Percentiles rank a stretch among this genome's conserved stretches.
These are phyloP conservation scores for Boletellus deceptivus DNA, from an alignment of 1,284 basidiomycete genomes.

Conservation along the genomic window DNA sequence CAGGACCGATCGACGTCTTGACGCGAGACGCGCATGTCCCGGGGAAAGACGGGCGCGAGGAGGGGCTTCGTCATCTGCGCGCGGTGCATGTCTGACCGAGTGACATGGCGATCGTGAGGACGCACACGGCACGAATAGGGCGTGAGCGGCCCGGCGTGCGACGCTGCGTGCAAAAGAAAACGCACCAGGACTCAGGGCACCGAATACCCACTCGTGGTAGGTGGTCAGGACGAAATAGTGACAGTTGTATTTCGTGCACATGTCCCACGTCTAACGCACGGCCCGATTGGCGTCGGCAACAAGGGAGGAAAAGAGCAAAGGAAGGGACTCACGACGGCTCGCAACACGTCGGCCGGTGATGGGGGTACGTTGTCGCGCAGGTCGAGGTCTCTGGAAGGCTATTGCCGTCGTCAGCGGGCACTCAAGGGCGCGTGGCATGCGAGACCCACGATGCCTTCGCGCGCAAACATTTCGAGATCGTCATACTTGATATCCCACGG, in stretches of 20 bases:
- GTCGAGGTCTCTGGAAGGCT: conserved; percentile 9
- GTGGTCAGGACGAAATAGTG: conserved; percentile 17
- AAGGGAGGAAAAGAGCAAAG: too few species aligned
- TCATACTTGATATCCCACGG: conserved; percentile 7
- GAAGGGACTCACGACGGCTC: conserved; percentile 10
- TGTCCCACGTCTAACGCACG: conserved; percentile 9
- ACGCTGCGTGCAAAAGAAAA: not conserved
- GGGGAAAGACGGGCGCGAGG: conserved; percentile 7
- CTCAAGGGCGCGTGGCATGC: not conserved
- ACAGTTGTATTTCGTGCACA: conserved; percentile 9
- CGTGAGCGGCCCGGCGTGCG: too few species aligned
- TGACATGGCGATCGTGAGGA: too few species aligned
- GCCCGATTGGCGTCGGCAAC: too few species aligned
- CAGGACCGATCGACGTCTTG: not conserved
- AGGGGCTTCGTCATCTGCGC: conserved; percentile 10
- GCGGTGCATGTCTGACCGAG: conserved; percentile 4
- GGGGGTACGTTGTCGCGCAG: not conserved
- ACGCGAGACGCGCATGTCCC: not conserved
- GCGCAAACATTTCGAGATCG: conserved; percentile 11
- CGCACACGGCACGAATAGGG: too few species aligned
- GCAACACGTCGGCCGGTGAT: conserved; percentile 5
- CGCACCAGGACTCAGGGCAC: conserved; percentile 9
- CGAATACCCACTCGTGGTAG: conserved; percentile 17
- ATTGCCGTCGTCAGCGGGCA: not conserved
- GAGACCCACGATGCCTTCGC: conserved; percentile 6